phyloP scores from a whole-genome alignment of 352 stramenopile genomes.

The Phytophthora sansomeana region DNA sequence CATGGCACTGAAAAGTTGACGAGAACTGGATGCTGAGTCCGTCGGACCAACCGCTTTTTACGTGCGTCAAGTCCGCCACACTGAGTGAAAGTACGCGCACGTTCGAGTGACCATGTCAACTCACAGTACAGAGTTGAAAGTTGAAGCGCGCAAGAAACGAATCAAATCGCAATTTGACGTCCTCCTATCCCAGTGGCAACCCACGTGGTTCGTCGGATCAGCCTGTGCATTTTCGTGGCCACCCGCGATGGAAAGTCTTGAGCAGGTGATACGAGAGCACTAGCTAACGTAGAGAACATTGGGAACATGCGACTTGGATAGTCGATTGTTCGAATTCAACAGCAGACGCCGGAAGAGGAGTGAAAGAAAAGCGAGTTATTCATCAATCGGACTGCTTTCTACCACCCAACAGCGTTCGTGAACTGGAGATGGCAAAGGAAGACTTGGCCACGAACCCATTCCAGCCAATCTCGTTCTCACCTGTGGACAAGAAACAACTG shows the following conservation, averaged over 20 bases:
- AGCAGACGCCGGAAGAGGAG: not conserved
- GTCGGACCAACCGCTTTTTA: no score
- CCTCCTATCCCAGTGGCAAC: not conserved
- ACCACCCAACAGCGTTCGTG: not conserved
- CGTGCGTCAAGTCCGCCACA: no score
- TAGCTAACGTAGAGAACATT: not conserved
- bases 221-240: not conserved
- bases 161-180: no score
- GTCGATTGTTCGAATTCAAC: not conserved
- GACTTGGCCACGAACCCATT: constrained; percentile 33
- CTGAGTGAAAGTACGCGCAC: no score
- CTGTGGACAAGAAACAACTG: constrained; percentile 26
- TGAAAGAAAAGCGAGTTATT: not conserved
- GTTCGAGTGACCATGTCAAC: no score
- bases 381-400: constrained; percentile 4
- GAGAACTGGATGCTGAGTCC: no score
- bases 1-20: no score
- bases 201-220: not conserved
- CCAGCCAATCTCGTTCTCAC: constrained; percentile 23
- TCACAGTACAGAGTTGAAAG: no score
- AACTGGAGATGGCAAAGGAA: constrained; percentile 12
- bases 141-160: no score
- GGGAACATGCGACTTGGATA: constrained; percentile 1
- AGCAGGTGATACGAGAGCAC: not conserved
- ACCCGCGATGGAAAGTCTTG: not conserved